A percentile compares a stretch with the other conserved stretches of the same genome.
These are phyloP conservation scores for Truncatella angustata DNA, from an alignment of 2,329 filamentous ascomycete species.

Conservation along the genomic window DNA sequence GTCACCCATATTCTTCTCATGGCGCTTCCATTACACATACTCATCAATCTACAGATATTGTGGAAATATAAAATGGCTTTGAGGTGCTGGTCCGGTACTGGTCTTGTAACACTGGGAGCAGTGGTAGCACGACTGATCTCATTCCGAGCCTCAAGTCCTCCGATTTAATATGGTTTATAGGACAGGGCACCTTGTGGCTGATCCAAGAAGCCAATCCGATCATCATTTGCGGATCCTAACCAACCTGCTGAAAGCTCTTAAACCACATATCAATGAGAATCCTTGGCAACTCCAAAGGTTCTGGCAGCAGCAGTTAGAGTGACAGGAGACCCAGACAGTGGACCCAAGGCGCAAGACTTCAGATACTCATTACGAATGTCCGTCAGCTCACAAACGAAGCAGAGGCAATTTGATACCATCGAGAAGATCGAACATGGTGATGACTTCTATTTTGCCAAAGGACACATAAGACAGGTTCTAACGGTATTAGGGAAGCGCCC, in stretches of 20 bases:
- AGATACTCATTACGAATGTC: background rate
- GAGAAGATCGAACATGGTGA: slow-evolving; percentile 1
- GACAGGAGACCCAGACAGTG: background rate
- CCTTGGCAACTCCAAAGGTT: background rate
- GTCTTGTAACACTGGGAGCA: slow-evolving; percentile 22
- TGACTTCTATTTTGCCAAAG: background rate
- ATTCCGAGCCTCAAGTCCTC: slow-evolving; percentile 4
- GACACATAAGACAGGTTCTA: background rate
- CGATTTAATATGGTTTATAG: slow-evolving; percentile 10
- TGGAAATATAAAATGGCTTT: slow-evolving; percentile 33
- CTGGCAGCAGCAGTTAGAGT: background rate
- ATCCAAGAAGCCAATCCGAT: slow-evolving; percentile 12
- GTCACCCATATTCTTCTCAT: slow-evolving; percentile 5
- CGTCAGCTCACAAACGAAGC: background rate
- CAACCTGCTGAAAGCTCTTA: slow-evolving; percentile 12
- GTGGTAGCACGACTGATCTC: slow-evolving; percentile 12
- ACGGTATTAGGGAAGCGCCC: background rate
- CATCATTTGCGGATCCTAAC: slow-evolving; percentile 11
- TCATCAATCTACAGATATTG: slow-evolving; percentile 5
- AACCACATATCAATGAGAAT: slow-evolving; percentile 47
- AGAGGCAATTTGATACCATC: background rate
- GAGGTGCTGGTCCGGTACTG: slow-evolving; percentile 42
- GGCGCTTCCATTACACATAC: background rate
- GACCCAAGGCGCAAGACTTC: background rate
- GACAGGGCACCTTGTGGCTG: slow-evolving; percentile 12